Evolutionary conservation across 108 stramenopile genomes (phyloP), one percentile per base, ranked within the genome.

Genomic region (Discostella stelligeroides): DNA sequence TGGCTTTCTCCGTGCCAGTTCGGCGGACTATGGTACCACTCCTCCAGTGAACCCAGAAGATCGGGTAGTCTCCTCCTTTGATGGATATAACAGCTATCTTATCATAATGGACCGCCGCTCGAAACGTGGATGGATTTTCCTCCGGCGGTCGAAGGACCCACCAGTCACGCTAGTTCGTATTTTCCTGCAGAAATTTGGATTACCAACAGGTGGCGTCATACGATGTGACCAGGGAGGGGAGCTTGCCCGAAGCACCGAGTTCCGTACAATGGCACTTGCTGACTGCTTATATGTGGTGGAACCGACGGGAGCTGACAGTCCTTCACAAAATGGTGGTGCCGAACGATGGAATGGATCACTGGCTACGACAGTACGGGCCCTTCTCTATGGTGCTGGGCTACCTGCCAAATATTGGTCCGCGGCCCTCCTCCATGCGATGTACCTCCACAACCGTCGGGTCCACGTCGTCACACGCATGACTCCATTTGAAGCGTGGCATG

Each of bases 151-250:
- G 15, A 54, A 54, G 10, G 23, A 23, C 15, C 53, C 53, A 5
- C 53, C 53, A 14, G 14, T 54, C 5, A 8, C 24, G 4, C 24
- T 54, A 1, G 1, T 54, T 25, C 5, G 28, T 8, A 13, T 15
- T 10, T 54, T 54, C 27, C 12, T 54, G 6, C 7, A 1, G 8
- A 24, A 7, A 12, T 28, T 12, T 28, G 53, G 53, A 0, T 25
- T 7, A 14, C 4, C 6, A 4, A 1, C 24, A 14, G 53, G 53
- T 14, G 53, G 53, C 0, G 24, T 8, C 0, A 27, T 54, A 2
- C 53, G 53, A 7, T 27, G 25, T 28, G 53, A 54, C 53, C 53
- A 54, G 28, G 53, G 53, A 1, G 53, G 53, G 0, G 53, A 54
- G 0, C 8, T 54, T 0, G 53, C 25, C 4, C 53, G 27, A 9